phyloP scores from a whole-genome alignment of 148 eudicot species.

The Hydrangea macrophylla region DNA sequence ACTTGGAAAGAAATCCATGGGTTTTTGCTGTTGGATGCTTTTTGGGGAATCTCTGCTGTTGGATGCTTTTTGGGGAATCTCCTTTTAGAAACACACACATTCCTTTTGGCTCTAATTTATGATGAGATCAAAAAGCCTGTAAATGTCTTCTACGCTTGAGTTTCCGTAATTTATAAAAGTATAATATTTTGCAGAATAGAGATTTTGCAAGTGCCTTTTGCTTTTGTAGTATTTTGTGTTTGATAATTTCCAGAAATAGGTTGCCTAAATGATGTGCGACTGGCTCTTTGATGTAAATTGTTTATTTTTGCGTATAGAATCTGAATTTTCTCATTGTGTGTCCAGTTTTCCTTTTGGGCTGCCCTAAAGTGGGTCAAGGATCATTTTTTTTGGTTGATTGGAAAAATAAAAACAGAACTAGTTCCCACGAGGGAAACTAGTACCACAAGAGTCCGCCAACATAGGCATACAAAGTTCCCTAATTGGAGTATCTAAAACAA shows the following conservation, averaged over 20 bases:
- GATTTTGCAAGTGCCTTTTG: background rate
- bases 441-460: too few relatives aligned
- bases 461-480: too few relatives aligned
- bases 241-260: background rate
- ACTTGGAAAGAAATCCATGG: constrained; percentile 1
- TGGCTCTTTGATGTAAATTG: too few relatives aligned
- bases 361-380: too few relatives aligned
- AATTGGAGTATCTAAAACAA: too few relatives aligned
- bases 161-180: constrained; percentile 9
- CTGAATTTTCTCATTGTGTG: too few relatives aligned
- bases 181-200: background rate
- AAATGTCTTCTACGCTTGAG: background rate
- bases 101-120: background rate
- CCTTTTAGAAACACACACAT: background rate
- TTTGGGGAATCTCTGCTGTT: background rate
- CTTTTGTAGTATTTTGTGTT: background rate
- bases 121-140: background rate
- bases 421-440: too few relatives aligned
- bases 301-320: too few relatives aligned
- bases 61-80: background rate
- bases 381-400: too few relatives aligned
- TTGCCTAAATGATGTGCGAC: background rate
- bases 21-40: background rate
- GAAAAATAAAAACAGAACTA: too few relatives aligned
- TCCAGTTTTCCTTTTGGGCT: too few relatives aligned